Evolutionary conservation across 140 eudicot genomes (phyloP).

Genomic region (Erigeron philadelphicus): DNA sequence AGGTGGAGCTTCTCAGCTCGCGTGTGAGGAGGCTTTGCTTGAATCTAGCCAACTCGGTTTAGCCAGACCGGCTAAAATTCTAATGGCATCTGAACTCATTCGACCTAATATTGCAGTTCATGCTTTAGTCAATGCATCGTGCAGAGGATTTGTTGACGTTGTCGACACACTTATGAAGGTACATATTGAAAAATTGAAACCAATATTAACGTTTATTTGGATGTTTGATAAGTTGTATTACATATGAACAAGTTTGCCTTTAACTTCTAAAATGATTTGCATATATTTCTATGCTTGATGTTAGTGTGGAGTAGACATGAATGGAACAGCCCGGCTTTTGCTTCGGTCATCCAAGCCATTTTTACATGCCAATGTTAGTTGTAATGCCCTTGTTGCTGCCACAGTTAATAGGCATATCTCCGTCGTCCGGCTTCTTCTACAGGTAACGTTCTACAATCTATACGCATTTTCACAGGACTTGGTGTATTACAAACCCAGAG

Average conservation of each 20-base stretch:
- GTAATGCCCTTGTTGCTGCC: constrained; percentile 81
- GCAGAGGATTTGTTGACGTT: constrained; percentile 67
- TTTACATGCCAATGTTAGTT: constrained; percentile 66
- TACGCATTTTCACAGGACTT: not conserved
- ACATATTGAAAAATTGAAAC: not conserved
- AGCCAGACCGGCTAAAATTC: constrained; percentile 51
- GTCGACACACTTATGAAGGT: constrained; percentile 78
- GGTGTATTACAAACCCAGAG: not conserved
- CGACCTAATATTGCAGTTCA: constrained; percentile 66
- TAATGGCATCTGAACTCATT: constrained; percentile 64
- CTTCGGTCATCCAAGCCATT: constrained; percentile 85
- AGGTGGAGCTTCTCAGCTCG: constrained; percentile 58
- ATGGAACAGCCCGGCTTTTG: constrained; percentile 69
- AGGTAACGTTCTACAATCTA: constrained; percentile 37
- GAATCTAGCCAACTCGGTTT: constrained; percentile 72
- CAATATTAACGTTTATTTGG: not conserved
- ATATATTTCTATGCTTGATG: constrained; percentile 19
- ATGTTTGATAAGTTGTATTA: not conserved
- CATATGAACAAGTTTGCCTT: not conserved
- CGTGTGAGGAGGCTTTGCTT: constrained; percentile 81
- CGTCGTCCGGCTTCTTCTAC: constrained; percentile 54
- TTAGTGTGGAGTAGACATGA: constrained; percentile 79
- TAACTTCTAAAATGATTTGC: not conserved
- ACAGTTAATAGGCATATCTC: constrained; percentile 60
- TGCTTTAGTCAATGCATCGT: constrained; percentile 71